These are phyloP conservation scores for Salinomyces thailandicus DNA, from an alignment of 2,329 filamentous ascomycete genomes.

Conservation along the genomic window DNA sequence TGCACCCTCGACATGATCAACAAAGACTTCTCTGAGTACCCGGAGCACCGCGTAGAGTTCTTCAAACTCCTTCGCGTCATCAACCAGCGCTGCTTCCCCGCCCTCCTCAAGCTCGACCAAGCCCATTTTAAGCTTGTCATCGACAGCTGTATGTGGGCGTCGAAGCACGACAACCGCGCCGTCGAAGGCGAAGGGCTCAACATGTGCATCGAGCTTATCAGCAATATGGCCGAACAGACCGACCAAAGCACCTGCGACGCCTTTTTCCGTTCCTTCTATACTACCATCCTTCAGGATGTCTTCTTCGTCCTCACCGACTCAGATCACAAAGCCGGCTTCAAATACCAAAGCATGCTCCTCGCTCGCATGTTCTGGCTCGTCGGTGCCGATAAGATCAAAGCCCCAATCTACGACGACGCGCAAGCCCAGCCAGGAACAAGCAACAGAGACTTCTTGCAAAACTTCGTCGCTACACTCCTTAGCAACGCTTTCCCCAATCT, in stretches of 20 bases:
- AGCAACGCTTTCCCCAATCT: constrained; percentile 90
- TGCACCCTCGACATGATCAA: constrained; percentile 99
- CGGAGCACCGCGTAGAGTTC: constrained; percentile 97
- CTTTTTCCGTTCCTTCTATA: constrained; percentile 98
- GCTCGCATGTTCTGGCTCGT: constrained; percentile 95
- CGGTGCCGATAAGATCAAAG: constrained; percentile 79
- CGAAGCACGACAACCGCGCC: constrained; percentile 97
- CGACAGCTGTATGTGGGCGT: constrained; percentile 99
- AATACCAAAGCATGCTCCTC: constrained; percentile 87
- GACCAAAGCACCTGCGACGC: constrained; percentile 77
- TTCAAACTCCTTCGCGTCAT: constrained; percentile 95
- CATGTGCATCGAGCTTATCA: constrained; percentile 96
- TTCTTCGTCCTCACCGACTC: constrained; percentile 97
- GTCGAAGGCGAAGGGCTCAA: constrained; percentile 92
- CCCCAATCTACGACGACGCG: constrained; percentile 77
- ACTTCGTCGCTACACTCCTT: constrained; percentile 75
- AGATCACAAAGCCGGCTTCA: constrained; percentile 98
- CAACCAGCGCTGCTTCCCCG: constrained; percentile 94
- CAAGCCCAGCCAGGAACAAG: constrained; percentile 70
- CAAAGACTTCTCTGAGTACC: constrained; percentile 99
- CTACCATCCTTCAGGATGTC: constrained; percentile 89
- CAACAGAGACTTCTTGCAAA: constrained; percentile 82
- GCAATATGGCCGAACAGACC: constrained; percentile 71
- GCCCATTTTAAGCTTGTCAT: constrained; percentile 99
- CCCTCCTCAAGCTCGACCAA: constrained; percentile 85